Conservation (phyloP, 352 stramenopile genomes). For the Pythium utonaiense region DNA sequence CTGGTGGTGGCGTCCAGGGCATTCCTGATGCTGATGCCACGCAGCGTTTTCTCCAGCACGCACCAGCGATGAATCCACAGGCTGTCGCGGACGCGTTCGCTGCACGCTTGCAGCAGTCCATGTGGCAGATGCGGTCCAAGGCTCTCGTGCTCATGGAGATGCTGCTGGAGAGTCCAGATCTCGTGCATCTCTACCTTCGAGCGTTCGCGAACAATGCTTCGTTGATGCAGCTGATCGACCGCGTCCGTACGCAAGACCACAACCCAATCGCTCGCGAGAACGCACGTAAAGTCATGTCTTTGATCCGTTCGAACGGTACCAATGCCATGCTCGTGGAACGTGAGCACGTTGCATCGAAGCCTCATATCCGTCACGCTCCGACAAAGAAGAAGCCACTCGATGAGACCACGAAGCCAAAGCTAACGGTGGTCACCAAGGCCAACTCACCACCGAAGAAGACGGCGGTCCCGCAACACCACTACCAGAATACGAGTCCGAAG, state of each 20-base stretch:
- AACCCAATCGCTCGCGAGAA: conserved; percentile 47
- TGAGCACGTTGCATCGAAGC: conserved; percentile 23
- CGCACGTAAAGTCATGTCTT: conserved; percentile 48
- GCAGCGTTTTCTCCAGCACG: conserved; percentile 42
- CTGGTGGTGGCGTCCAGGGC: conserved; percentile 46
- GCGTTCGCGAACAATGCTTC: conserved; percentile 23
- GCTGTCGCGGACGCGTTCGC: conserved; percentile 32
- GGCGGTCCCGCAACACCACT: background rate
- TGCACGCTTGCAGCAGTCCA: conserved; percentile 37
- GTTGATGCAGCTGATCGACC: conserved; percentile 34
- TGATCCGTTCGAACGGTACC: conserved; percentile 46
- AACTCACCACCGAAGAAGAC: background rate
- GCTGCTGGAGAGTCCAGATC: conserved; percentile 43
- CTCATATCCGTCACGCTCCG: conserved; percentile 24
- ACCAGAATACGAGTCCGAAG: conserved; percentile 16
- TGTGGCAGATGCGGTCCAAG: conserved; percentile 58
- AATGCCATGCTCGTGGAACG: conserved; percentile 38
- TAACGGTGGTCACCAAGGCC: conserved; percentile 1
- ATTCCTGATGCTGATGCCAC: conserved; percentile 44
- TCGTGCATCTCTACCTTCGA: conserved; percentile 30
- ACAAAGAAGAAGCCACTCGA: conserved; percentile 14
- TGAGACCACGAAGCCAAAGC: background rate
- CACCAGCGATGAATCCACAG: conserved; percentile 29
- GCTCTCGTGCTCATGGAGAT: conserved; percentile 50
- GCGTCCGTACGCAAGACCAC: conserved; percentile 29